Percentiles rank a stretch among this genome's conserved stretches.
Conservation (phyloP, 331 rosid genomes). For the Cucumis variabilis region DNA sequence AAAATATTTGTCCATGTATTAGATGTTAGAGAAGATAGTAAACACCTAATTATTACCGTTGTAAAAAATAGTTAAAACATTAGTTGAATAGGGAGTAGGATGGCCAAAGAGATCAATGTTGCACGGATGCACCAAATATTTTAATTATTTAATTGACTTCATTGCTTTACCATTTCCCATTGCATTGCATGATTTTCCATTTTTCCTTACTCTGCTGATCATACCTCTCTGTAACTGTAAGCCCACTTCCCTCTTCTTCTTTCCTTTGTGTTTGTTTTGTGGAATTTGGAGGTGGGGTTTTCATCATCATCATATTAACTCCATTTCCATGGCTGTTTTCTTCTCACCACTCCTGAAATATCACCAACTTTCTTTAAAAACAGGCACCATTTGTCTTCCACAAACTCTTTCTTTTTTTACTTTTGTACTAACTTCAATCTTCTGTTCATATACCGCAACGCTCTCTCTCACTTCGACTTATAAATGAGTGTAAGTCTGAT, state of each 20-base stretch:
- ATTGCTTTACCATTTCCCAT: not conserved
- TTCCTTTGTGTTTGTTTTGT: not conserved
- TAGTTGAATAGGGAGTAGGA: too few relatives aligned
- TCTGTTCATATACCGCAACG: too few relatives aligned
- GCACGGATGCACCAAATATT: too few relatives aligned
- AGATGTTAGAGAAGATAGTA: too few relatives aligned
- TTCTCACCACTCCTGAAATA: not conserved
- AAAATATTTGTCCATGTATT: too few relatives aligned
- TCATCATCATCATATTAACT: not conserved
- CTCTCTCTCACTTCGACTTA: too few relatives aligned
- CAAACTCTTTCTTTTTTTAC: not conserved
- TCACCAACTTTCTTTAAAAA: not conserved
- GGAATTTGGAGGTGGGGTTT: not conserved
- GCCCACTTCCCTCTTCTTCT: not conserved
- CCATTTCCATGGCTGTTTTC: slow-evolving; percentile 5
- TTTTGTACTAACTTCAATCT: not conserved
- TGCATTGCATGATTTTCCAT: not conserved
- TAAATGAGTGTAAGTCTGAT: too few relatives aligned
- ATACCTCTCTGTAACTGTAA: slow-evolving; percentile 19
- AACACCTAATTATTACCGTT: too few relatives aligned
- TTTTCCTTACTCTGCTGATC: not conserved
- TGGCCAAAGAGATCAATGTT: too few relatives aligned
- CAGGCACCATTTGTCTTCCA: not conserved
- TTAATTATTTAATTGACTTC: not conserved
- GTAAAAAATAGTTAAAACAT: too few relatives aligned